phyloP scores from a whole-genome alignment of 176 grass and related monocot genomes.

The Rhynchospora pubera region DNA sequence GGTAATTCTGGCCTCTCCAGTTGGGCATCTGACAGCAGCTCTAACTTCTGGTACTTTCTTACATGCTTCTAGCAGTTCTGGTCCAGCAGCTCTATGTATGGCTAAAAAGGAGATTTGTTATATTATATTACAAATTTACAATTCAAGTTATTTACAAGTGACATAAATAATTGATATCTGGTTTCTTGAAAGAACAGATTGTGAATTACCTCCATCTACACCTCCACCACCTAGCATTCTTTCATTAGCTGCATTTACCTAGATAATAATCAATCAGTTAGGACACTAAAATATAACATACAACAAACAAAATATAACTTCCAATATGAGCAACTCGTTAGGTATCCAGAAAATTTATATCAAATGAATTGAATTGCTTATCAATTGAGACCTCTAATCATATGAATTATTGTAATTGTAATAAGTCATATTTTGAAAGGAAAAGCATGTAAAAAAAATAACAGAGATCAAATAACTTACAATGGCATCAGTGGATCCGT shows the following conservation, averaged over 20 bases:
- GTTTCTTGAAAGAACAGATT: background rate
- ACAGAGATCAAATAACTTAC: conserved; percentile 29
- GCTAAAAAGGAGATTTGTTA: conserved; percentile 8
- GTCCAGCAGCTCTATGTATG: conserved; percentile 89
- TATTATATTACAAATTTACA: too few relatives aligned
- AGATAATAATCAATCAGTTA: background rate
- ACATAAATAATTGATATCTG: background rate
- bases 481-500: conserved; percentile 77
- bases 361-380: background rate
- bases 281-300: background rate
- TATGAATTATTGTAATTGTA: background rate
- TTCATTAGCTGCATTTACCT: conserved; percentile 94
- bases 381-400: background rate
- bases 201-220: conserved; percentile 71
- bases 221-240: conserved; percentile 81
- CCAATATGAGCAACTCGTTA: background rate
- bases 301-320: background rate
- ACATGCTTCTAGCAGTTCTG: conserved; percentile 69
- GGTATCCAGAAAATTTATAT: background rate
- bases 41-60: conserved; percentile 55
- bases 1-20: conserved; percentile 84
- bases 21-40: conserved; percentile 65
- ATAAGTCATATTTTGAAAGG: background rate
- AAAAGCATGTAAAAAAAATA: background rate
- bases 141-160: background rate